Base-by-base conservation (phyloP, 257 asterid species). In the Perilla frutescens region DNA sequence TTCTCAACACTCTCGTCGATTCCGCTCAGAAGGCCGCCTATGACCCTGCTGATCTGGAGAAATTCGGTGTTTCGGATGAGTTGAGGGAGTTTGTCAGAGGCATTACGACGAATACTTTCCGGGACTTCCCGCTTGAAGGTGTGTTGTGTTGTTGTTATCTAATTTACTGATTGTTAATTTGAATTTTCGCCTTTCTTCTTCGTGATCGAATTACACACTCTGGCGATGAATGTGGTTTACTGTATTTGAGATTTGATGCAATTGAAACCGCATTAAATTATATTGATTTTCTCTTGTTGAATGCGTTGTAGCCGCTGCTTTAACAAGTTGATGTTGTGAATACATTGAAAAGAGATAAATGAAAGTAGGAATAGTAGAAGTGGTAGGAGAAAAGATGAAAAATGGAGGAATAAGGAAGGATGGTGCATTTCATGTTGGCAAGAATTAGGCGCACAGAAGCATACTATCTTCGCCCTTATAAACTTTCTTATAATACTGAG, bases 111-210 rank as follows among this genome's bases (percentile, higher is more conserved):
- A 80, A 80, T 48, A 88, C 97, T 7, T 94, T 94, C 76, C 83
- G 74, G 75, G 93, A 89, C 85, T 90, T 92, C 81, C 98, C 96
- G 34, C 82, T 88, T 40, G 84, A 87, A 90, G 96, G 96, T 80
- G 45, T 76, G 70, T 6, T 54, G 26, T 13, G 40, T 1, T 34
- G 3, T 34, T 68, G 66, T 72, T 4, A 63, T 74, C 56, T 49
- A 39, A 2, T 48, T 80, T 44, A 15, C 39, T 50, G 55, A 36
- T 74, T 54, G 72, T 50, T 57, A 56, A 4, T 49, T 68, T 54
- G 34, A 8, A 29, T 29, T 47, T 45, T 3, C 13, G 48, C n/a
- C 6, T 7, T 37, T 2, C n/a, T 13, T 13, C 0, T 59, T 39
- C 3, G 13, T 29, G 20, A 26, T 64, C 20, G 55, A 26, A 8